These are phyloP conservation scores for Geotrichum reessii DNA, from an alignment of 1,139 yeast genomes.

Conservation along the genomic window DNA sequence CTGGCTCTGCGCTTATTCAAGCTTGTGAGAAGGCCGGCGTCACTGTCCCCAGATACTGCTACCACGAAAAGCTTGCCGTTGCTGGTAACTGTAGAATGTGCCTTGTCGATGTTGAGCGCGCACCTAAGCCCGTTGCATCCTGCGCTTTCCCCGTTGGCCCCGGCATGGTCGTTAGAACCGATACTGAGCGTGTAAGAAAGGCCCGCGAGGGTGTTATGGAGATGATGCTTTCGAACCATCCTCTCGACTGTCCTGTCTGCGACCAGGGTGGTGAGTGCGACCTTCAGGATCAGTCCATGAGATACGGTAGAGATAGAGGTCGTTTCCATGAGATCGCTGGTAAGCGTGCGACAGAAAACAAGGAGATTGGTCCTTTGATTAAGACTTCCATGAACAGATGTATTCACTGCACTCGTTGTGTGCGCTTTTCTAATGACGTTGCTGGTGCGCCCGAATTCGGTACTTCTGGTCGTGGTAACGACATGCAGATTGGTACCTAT, in stretches of 20 bases:
- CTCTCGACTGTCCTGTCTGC: slow-evolving; percentile 87
- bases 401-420: slow-evolving; percentile 90
- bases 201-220: slow-evolving; percentile 90
- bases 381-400: slow-evolving; percentile 92
- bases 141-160: slow-evolving; percentile 88
- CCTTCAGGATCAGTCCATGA: slow-evolving; percentile 78
- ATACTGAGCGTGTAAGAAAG: slow-evolving; percentile 70
- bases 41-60: slow-evolving; percentile 81
- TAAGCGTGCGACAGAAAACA: slow-evolving; percentile 85
- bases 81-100: slow-evolving; percentile 98
- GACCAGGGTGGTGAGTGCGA: slow-evolving; percentile 96
- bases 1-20: slow-evolving; percentile 82
- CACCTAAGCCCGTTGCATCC: slow-evolving; percentile 85
- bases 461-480: slow-evolving; percentile 85
- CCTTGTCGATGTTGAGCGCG: slow-evolving; percentile 81
- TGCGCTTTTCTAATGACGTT: slow-evolving; percentile 81
- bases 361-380: slow-evolving; percentile 83
- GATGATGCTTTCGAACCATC: slow-evolving; percentile 83
- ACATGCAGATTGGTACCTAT: slow-evolving; percentile 86
- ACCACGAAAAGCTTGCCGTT: slow-evolving; percentile 82
- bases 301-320: slow-evolving; percentile 84
- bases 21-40: slow-evolving; percentile 92
- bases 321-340: slow-evolving; percentile 77
- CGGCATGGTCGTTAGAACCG: slow-evolving; percentile 84
- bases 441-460: slow-evolving; percentile 94